phyloP scores from a whole-genome alignment of 2,329 filamentous ascomycete species.

The Aschersonia sp. region DNA sequence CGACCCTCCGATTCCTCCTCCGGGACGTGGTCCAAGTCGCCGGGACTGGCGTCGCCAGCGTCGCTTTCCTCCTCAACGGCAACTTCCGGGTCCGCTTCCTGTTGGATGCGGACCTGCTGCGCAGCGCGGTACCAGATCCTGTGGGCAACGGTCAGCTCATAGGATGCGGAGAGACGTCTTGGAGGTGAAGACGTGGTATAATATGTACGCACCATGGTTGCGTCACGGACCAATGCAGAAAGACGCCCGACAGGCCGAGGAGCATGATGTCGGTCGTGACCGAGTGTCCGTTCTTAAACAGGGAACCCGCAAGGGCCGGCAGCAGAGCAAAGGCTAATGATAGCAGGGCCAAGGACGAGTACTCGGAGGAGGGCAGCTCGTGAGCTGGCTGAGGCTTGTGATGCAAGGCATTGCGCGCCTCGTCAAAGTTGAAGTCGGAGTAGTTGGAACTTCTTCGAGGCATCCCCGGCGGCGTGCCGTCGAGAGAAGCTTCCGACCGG shows the following conservation, averaged over 20 bases:
- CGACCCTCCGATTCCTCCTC: neutral
- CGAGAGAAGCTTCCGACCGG: conserved; percentile 13
- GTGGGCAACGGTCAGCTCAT: neutral
- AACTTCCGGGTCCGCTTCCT: conserved; percentile 22
- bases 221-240: conserved; percentile 84
- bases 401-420: conserved; percentile 56
- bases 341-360: conserved; percentile 63
- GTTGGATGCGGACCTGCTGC: conserved; percentile 42
- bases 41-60: neutral
- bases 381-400: conserved; percentile 20
- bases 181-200: too few relatives aligned
- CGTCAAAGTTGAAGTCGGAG: conserved; percentile 59
- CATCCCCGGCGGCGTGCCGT: conserved; percentile 7
- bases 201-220: conserved; percentile 58
- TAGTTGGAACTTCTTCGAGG: conserved; percentile 63
- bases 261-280: conserved; percentile 78
- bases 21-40: conserved; percentile 19
- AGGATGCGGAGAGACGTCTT: too few relatives aligned
- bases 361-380: conserved; percentile 30
- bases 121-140: conserved; percentile 66
- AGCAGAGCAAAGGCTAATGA: conserved; percentile 73
- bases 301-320: conserved; percentile 69
- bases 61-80: conserved; percentile 1
- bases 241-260: conserved; percentile 64
- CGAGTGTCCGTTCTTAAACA: conserved; percentile 73